Evolutionary conservation across 306 rosid genomes (phyloP).

Genomic region (Carpinus fangiana): DNA sequence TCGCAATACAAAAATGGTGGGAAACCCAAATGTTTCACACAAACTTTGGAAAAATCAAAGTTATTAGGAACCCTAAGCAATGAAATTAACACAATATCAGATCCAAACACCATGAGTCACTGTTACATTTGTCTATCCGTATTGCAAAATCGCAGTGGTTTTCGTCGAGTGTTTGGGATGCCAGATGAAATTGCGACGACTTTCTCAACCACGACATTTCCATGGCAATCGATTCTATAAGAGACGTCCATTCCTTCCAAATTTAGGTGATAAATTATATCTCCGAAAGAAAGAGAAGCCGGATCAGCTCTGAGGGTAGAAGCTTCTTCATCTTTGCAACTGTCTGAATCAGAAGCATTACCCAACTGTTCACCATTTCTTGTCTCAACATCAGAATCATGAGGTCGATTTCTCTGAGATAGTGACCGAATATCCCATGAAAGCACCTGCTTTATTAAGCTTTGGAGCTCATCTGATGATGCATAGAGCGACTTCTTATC

Average conservation of each 20-base stretch:
- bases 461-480: conserved; percentile 67
- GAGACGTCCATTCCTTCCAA: conserved; percentile 80
- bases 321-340: conserved; percentile 39
- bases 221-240: conserved; percentile 56
- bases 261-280: conserved; percentile 60
- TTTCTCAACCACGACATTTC: conserved; percentile 60
- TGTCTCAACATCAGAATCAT: conserved; percentile 29
- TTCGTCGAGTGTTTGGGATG: conserved; percentile 23
- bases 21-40: background rate
- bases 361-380: conserved; percentile 31
- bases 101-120: background rate
- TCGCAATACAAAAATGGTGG: background rate
- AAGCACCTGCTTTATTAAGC: conserved; percentile 78
- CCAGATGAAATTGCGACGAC: conserved; percentile 39
- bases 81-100: background rate
- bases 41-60: background rate
- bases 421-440: conserved; percentile 92
- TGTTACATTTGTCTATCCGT: conserved; percentile 39
- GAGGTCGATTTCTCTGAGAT: conserved; percentile 76
- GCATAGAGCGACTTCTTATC: conserved; percentile 72
- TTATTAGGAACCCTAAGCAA: background rate
- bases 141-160: conserved; percentile 42
- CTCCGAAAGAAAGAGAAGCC: conserved; percentile 27
- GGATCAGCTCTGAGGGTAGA: conserved; percentile 28
- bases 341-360: conserved; percentile 48